Evolutionary conservation across 495 filamentous ascomycete genomes (phyloP), one percentile per base, ranked within the genome.

Genomic region (Hypoxylon cercidicola): DNA sequence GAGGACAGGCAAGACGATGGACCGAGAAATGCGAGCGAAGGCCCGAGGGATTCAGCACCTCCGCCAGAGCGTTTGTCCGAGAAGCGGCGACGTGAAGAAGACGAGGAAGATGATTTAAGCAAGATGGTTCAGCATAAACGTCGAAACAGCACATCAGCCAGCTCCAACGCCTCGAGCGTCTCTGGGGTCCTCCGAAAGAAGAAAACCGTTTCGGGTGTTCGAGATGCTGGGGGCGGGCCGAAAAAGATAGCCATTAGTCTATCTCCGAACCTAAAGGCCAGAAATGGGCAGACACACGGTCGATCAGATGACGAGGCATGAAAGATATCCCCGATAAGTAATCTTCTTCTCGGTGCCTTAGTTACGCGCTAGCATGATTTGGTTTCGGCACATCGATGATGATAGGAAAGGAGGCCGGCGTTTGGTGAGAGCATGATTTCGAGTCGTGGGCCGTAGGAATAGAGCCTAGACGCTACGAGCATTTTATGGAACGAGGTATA

Each of bases 1-100:
- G 84, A 85, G n/a, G 83, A 87, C 54, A 54, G 56, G 48, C 48
- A 63, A 58, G 49, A 51, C 51, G 51, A 56, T 45, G 52, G 68
- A 58, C 18, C 45, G 50, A 50, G 50, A 60, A 50, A 68, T 49
- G 48, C 60, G 64, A 34, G 60, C 59, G 19, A 57, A 57, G 72
- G 40, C 49, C 57, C 73, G 68, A 32, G 79, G 75, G 58, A 81
- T 69, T 35, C 60, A 4, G 67, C 58, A 5, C 78, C 85, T 4
- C 88, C 85, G 32, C 90, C 88, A 0, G 93, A 96, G 70, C 82
- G 91, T 53, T 68, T 97, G n/a, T 87, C 93, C 0, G 93, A 97
- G 76, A 97, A 97, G 72, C 90, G 95, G 55, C 84, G 95, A 41
- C 85, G 95, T 37, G 93, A 96, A 67, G 93, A 97, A 63, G 86